These are phyloP conservation scores for Tylopilus sp. DNA, from an alignment of 1,284 basidiomycete genomes.

Conservation along the genomic window DNA sequence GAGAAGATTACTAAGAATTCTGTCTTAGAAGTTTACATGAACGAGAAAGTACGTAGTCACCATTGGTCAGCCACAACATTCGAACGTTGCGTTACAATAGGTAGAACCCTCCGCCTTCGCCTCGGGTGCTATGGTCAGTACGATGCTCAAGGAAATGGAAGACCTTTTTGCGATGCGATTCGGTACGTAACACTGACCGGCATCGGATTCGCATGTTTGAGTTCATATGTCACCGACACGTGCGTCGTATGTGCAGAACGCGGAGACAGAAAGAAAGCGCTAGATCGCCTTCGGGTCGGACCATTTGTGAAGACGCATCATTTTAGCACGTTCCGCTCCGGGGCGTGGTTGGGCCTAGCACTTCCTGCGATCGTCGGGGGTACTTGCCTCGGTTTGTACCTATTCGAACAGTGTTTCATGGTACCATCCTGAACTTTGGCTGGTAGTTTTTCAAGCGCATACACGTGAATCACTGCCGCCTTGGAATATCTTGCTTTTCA, in stretches of 20 bases:
- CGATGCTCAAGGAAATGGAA: constrained; percentile 74
- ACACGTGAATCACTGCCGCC: constrained; percentile 62
- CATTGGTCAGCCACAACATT: neutral
- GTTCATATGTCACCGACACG: too few relatives aligned
- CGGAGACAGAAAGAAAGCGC: constrained; percentile 81
- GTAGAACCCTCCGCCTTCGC: constrained; percentile 62
- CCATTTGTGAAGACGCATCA: constrained; percentile 65
- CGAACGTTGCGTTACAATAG: constrained; percentile 31
- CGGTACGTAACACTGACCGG: constrained; percentile 44
- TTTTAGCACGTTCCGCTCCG: constrained; percentile 72
- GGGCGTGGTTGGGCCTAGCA: constrained; percentile 73
- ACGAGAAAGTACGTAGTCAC: constrained; percentile 54
- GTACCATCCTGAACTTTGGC: constrained; percentile 1
- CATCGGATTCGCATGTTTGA: neutral
- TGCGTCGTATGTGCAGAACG: constrained; percentile 47
- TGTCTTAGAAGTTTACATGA: constrained; percentile 68
- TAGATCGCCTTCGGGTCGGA: constrained; percentile 63
- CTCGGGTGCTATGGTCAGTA: constrained; percentile 57
- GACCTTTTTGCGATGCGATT: constrained; percentile 70
- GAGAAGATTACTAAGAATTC: constrained; percentile 79
- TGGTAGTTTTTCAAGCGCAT: constrained; percentile 54
- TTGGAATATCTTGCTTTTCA: constrained; percentile 72
- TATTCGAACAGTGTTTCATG: neutral
- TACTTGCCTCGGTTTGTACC: constrained; percentile 57
- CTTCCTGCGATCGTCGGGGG: constrained; percentile 75